Conservation (phyloP, 805 yeast genomes). For the Kockiozyma suomiensis region DNA sequence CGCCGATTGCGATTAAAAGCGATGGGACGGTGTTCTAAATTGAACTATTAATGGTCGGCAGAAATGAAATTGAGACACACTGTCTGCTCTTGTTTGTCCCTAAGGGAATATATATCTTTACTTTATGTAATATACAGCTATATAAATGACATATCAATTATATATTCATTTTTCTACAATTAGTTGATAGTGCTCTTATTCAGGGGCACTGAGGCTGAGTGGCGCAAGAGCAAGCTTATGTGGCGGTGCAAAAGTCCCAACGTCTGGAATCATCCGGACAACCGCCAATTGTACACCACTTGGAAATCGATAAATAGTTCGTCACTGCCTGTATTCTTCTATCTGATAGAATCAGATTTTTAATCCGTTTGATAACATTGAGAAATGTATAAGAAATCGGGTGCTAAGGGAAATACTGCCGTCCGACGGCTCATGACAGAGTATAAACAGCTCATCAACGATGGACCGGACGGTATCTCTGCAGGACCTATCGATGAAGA, state of each 20-base stretch:
- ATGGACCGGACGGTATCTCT: slow-evolving; percentile 91
- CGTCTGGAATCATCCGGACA: not conserved
- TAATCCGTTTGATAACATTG: not conserved
- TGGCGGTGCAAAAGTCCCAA: not conserved
- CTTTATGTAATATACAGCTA: too few relatives aligned
- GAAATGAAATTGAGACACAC: too few relatives aligned
- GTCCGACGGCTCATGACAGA: slow-evolving; percentile 86
- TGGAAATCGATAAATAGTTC: not conserved
- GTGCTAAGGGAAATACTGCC: slow-evolving; percentile 56
- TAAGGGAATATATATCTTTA: too few relatives aligned
- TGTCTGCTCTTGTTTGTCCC: too few relatives aligned
- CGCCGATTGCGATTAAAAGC: slow-evolving; percentile 63
- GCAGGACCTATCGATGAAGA: slow-evolving; percentile 87
- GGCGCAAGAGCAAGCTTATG: not conserved
- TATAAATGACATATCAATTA: too few relatives aligned
- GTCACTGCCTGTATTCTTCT: too few relatives aligned
- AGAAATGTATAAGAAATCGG: slow-evolving; percentile 14
- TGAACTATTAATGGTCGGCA: too few relatives aligned
- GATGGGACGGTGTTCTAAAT: slow-evolving; percentile 65
- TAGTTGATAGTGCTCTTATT: not conserved
- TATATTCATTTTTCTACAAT: too few relatives aligned
- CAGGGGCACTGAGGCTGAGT: not conserved
- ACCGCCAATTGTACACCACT: not conserved
- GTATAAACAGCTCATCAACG: slow-evolving; percentile 78
- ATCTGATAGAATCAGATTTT: not conserved